Conservation (phyloP, 805 yeast species). For the Candida silvatica region DNA sequence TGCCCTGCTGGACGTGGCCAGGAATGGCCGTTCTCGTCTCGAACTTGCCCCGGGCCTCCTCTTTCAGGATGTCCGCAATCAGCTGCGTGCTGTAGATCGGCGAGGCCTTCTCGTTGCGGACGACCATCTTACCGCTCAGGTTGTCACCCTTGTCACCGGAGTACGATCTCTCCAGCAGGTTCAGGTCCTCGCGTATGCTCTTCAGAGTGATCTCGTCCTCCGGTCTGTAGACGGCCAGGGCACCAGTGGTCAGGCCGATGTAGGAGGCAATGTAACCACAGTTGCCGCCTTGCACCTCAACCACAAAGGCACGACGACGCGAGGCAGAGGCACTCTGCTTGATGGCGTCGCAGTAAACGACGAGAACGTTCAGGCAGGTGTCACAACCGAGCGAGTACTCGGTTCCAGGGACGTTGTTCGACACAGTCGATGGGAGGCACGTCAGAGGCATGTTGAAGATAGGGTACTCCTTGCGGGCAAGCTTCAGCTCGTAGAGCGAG, state of each 20-base stretch:
- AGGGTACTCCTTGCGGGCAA: conserved; percentile 73
- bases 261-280: conserved; percentile 71
- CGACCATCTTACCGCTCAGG: conserved; percentile 60
- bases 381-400: conserved; percentile 73
- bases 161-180: conserved; percentile 49
- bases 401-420: conserved; percentile 79
- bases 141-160: conserved; percentile 55
- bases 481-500: conserved; percentile 72
- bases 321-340: conserved; percentile 75
- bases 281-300: conserved; percentile 82
- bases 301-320: conserved; percentile 70
- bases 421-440: conserved; percentile 89
- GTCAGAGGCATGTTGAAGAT: conserved; percentile 92
- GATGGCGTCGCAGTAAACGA: conserved; percentile 69
- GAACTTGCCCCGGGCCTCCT: conserved; percentile 54
- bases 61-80: conserved; percentile 62
- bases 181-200: conserved; percentile 58
- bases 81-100: conserved; percentile 59
- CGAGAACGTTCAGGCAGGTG: conserved; percentile 63
- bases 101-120: conserved; percentile 61
- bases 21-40: conserved; percentile 78
- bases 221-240: conserved; percentile 69
- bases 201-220: conserved; percentile 57
- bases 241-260: conserved; percentile 63
- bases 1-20: conserved; percentile 91